A percentile compares a stretch with the other conserved stretches of the same genome.
These are phyloP conservation scores for Stellera chamaejasme DNA, from an alignment of 345 rosid species.

Conservation along the genomic window DNA sequence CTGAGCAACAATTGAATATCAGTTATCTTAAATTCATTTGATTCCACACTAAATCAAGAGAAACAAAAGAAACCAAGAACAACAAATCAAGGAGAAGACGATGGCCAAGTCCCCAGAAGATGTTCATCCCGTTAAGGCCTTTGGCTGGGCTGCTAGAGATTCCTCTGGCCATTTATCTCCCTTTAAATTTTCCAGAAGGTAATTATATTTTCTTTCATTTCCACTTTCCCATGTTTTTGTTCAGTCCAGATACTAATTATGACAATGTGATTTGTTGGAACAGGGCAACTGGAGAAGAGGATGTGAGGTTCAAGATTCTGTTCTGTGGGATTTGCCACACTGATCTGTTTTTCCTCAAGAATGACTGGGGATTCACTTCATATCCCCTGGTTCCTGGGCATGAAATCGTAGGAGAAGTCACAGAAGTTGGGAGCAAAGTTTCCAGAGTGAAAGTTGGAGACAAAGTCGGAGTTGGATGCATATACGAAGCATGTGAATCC, in stretches of 20 bases:
- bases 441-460: constrained; percentile 48
- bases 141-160: constrained; percentile 40
- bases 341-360: constrained; percentile 36
- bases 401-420: constrained; percentile 46
- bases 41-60: not conserved
- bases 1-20: too few species aligned
- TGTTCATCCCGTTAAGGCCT: constrained; percentile 20
- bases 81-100: not conserved
- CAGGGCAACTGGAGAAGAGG: constrained; percentile 48
- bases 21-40: too few species aligned
- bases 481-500: constrained; percentile 40
- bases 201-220: not conserved
- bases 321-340: constrained; percentile 64
- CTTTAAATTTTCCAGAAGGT: constrained; percentile 41
- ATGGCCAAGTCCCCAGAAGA: constrained; percentile 14
- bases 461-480: constrained; percentile 47
- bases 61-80: too few species aligned
- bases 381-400: constrained; percentile 69
- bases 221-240: not conserved
- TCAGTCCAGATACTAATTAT: not conserved
- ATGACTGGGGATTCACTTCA: constrained; percentile 35
- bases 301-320: constrained; percentile 41
- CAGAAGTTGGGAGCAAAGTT: constrained; percentile 45
- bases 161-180: constrained; percentile 36
- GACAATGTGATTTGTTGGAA: not conserved